Percentiles rank a stretch among this genome's conserved stretches.
Evolutionary conservation across 306 rosid genomes (phyloP).

Genomic region (Alnus rubra): DNA sequence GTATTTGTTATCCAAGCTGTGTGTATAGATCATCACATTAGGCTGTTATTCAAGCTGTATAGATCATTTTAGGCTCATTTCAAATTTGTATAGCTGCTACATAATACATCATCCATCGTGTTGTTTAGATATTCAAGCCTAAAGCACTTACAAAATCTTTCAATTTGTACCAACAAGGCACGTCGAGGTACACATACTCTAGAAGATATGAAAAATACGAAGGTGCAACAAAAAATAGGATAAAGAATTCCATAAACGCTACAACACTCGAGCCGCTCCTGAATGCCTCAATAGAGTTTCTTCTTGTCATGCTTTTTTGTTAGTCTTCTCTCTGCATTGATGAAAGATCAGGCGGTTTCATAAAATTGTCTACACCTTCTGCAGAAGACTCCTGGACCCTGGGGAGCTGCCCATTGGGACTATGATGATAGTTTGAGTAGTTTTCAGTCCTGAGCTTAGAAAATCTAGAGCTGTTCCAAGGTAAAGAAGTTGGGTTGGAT

Average conservation of each 20-base stretch:
- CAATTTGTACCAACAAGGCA: too few relatives aligned
- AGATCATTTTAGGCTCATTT: too few relatives aligned
- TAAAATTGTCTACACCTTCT: slow-evolving; percentile 20
- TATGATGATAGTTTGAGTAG: slow-evolving; percentile 17
- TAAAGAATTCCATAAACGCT: not conserved
- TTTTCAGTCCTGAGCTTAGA: slow-evolving; percentile 27
- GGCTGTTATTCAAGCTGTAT: too few relatives aligned
- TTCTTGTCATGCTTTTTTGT: slow-evolving; percentile 10
- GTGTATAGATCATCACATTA: too few relatives aligned
- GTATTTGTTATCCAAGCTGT: too few relatives aligned
- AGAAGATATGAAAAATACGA: too few relatives aligned
- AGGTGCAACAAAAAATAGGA: not conserved
- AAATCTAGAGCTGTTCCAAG: slow-evolving; percentile 32
- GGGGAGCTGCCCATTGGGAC: slow-evolving; percentile 7
- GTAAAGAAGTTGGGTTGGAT: slow-evolving; percentile 21
- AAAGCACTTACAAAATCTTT: too few relatives aligned
- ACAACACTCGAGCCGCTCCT: not conserved
- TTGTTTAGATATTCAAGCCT: too few relatives aligned
- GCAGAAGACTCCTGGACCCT: slow-evolving; percentile 21
- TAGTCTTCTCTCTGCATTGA: slow-evolving; percentile 30
- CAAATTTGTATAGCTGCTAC: too few relatives aligned
- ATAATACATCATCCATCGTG: too few relatives aligned
- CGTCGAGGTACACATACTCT: too few relatives aligned
- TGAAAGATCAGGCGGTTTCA: slow-evolving; percentile 41
- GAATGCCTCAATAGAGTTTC: not conserved